Base-by-base conservation (phyloP, 108 stramenopile genomes). In the Chaetoceros tenuissimus region DNA sequence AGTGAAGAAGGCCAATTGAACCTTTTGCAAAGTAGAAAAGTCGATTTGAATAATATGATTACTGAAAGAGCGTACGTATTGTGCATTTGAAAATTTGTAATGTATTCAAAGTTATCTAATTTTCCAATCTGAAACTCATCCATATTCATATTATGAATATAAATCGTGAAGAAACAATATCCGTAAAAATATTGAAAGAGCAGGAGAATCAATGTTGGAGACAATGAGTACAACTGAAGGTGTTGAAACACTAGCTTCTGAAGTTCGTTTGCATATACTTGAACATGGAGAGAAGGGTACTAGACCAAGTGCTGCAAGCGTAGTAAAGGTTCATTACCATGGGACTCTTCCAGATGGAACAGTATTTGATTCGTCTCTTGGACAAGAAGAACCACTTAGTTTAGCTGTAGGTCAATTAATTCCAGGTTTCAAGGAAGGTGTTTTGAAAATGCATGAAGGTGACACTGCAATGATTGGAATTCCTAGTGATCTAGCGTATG, bases 401-500 rank as follows among this genome's bases (percentile, higher is more conserved):
- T 79, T 91, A 57, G 79, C 89, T 0, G 49, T 87, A 28, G 80
- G 75, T 8, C 69, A 79, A 24, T 79, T 91, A 0, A 83, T 91
- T 48, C 79, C 81, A 17, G 89, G 89, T 27, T 91, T 82, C 81
- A 53, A 72, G 55, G 73, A 80, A 3, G 89, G 84, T 53, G 61
- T 91, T 18, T 58, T 85, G 51, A 62, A 69, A 46, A 87, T 91
- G 89, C 81, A 78, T 56, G 73, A 91, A 62, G 89, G 89, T 3
- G 89, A 91, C 53, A 91, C 89, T 5, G 85, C 85, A 52, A 91
- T 91, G 85, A 28, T 91, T 29, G 89, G 89, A 2, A 83, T 91
- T 54, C 89, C 89, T 18, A 77, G 85, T 17, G 82, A 82, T 59
- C 68, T 72, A 60, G 89, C 63, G 21, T 91, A 91, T 62, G 89